Percentiles rank a stretch among this genome's conserved stretches.
phyloP scores from a whole-genome alignment of 2,329 filamentous ascomycete species.

The Talaromyces sp. region DNA sequence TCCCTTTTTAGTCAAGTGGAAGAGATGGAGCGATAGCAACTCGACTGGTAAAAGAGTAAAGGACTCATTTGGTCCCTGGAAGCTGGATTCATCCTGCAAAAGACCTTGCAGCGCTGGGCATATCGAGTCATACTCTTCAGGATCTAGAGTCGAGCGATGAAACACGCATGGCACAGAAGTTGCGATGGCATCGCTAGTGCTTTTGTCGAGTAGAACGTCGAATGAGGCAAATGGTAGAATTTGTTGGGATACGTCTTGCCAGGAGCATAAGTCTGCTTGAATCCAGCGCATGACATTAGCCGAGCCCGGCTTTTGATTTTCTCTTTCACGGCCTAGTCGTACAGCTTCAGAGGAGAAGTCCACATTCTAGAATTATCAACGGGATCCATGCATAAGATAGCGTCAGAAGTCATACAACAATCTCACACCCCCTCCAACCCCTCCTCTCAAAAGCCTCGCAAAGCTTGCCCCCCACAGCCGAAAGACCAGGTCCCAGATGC shows the following conservation, averaged over 20 bases:
- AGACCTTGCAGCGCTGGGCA: not conserved
- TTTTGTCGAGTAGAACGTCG: slow-evolving; percentile 36
- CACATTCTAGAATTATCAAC: slow-evolving; percentile 27
- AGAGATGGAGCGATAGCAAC: slow-evolving; percentile 33
- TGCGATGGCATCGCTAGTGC: slow-evolving; percentile 38
- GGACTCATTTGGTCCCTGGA: slow-evolving; percentile 2
- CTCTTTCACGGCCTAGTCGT: slow-evolving; percentile 29
- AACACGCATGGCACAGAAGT: slow-evolving; percentile 25
- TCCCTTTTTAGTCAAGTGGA: slow-evolving; percentile 27
- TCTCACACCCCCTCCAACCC: slow-evolving; percentile 29
- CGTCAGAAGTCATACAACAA: slow-evolving; percentile 28
- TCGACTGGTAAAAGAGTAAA: slow-evolving; percentile 32
- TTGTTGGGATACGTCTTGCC: slow-evolving; percentile 27
- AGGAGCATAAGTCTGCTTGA: slow-evolving; percentile 30
- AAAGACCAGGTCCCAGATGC: slow-evolving; percentile 36
- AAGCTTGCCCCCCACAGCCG: slow-evolving; percentile 30
- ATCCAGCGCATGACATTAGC: slow-evolving; percentile 32
- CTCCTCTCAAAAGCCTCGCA: slow-evolving; percentile 27
- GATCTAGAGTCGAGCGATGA: not conserved
- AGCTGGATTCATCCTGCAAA: not conserved
- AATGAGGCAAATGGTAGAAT: slow-evolving; percentile 29
- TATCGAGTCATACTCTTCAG: not conserved
- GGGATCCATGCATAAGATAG: not conserved
- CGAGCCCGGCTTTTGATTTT: slow-evolving; percentile 21
- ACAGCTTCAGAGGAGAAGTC: slow-evolving; percentile 38